A percentile compares a stretch with the other conserved stretches of the same genome.
These are phyloP conservation scores for Stephanodiscus minutulus DNA, from an alignment of 108 stramenopile species.

Conservation along the genomic window DNA sequence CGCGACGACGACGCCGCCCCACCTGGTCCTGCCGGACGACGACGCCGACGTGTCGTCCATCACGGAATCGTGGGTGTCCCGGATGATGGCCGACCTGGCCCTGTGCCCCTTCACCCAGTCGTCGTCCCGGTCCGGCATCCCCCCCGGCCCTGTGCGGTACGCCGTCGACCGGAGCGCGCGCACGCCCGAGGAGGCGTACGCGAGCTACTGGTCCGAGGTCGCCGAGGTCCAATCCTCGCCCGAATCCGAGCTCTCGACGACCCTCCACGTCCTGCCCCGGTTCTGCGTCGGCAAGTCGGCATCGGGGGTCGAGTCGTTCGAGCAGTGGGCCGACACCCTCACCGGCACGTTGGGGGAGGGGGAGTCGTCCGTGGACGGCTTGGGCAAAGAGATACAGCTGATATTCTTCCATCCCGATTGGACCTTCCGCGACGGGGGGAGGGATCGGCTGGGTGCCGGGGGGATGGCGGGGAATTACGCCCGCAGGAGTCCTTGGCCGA, in stretches of 20 bases:
- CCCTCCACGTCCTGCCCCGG: conserved; percentile 85
- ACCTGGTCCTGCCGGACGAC: conserved; percentile 58
- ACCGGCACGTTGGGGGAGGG: conserved; percentile 87
- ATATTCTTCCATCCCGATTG: conserved; percentile 98
- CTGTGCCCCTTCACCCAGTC: conserved; percentile 93
- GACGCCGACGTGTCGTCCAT: conserved; percentile 61
- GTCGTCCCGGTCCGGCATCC: conserved; percentile 83
- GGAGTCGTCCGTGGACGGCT: conserved; percentile 12
- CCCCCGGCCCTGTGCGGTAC: conserved; percentile 89
- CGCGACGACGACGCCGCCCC: conserved; percentile 44
- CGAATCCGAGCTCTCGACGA: conserved; percentile 81
- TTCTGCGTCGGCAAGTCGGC: conserved; percentile 58
- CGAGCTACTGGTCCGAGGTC: conserved; percentile 91
- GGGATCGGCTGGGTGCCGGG: conserved; percentile 80
- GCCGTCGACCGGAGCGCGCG: conserved; percentile 64
- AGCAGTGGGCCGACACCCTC: conserved; percentile 85
- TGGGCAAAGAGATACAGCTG: conserved; percentile 88
- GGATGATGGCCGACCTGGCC: conserved; percentile 91
- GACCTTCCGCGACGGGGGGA: conserved; percentile 91
- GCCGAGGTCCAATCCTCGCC: conserved; percentile 63
- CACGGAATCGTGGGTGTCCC: conserved; percentile 73
- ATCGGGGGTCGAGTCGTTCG: conserved; percentile 89
- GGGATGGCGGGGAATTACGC: conserved; percentile 93
- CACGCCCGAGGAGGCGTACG: conserved; percentile 89
- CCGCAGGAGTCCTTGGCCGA: conserved; percentile 92